These are phyloP conservation scores for Talaromyces trachyspermus DNA, from an alignment of 495 filamentous ascomycete genomes.

Conservation along the genomic window DNA sequence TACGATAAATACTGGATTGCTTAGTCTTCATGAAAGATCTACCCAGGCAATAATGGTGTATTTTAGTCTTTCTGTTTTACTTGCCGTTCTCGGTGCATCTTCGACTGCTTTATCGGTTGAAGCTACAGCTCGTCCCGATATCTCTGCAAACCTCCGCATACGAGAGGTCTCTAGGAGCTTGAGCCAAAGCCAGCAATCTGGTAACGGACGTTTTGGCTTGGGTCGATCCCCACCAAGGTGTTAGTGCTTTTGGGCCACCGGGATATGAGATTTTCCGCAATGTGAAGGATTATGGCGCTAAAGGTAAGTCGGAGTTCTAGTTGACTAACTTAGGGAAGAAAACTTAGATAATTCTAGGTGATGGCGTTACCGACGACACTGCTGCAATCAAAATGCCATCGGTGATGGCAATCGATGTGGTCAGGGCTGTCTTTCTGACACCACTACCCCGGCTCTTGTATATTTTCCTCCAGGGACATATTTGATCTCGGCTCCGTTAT, in stretches of 20 bases:
- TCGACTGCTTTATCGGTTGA: no score
- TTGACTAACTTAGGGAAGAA: not conserved
- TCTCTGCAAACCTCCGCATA: no score
- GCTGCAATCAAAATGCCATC: conserved; percentile 46
- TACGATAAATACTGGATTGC: no score
- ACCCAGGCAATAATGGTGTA: no score
- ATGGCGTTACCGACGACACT: conserved; percentile 46
- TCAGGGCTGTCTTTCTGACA: conserved; percentile 40
- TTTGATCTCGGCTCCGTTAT: conserved; percentile 46
- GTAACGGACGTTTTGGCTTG: not conserved
- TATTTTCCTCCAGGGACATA: conserved; percentile 57
- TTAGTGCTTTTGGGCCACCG: not conserved
- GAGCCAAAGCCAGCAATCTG: no score
- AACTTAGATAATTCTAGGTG: conserved; percentile 19
- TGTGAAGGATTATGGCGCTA: conserved; percentile 44
- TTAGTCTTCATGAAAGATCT: no score
- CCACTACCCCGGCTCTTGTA: conserved; percentile 38
- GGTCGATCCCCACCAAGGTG: not conserved
- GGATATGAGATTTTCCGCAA: conserved; percentile 17
- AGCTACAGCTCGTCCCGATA: no score
- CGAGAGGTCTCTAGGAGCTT: no score
- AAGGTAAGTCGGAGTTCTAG: not conserved
- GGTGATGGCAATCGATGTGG: conserved; percentile 43
- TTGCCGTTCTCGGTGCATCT: no score
- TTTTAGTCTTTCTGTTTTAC: no score